Base-by-base conservation (phyloP, 179 eudicot species). In the Drosera spatulata region DNA sequence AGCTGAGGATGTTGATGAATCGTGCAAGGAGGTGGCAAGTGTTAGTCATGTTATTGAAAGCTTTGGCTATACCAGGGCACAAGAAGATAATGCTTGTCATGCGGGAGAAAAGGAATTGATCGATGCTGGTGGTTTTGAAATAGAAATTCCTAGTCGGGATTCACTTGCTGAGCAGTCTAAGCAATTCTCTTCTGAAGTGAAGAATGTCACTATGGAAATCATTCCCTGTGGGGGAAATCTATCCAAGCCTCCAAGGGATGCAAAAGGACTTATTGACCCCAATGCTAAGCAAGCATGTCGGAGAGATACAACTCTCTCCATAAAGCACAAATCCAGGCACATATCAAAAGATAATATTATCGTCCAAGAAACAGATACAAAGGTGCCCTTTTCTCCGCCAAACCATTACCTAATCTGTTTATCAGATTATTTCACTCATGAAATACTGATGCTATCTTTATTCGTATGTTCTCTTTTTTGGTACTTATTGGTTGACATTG, bases 311-410 rank as follows among this genome's bases (percentile, higher is more conserved):
- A 37, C 61, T 39, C 51, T 54, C 52, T 60, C 47, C 10, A 22
- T 53, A 61, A 80, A 69, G 79, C 76, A 80, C 53, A 82, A 74
- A 56, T 22, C 59, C 59, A 79, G 76, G 63, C 69, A 50, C 15
- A 66, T 53, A 14, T 60, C 5, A 60, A 73, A 50, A 62, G 70
- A 54, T 52, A 48, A 15, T 44, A 68, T 53, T 43, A 53, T 50
- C 6, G 56, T 61, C 42, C 70, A 66, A 41, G 61, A 78, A 53
- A 72, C 59, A 55, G 50, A 56, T 54, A 69, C n/a, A 11, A 54
- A 46, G 48, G 52, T 39, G 39, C 6, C 41, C 53, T 55, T 47
- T 71, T 54, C 49, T 66, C 22, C 73, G 80, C 62, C 86, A 82
- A 65, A 68, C 74, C 15, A 41, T 9, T 10, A 33, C 7, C 7